A percentile compares a stretch with the other conserved stretches of the same genome.
Evolutionary conservation across 106 monocot genomes (phyloP).

Genomic region (Allium fistulosum): DNA sequence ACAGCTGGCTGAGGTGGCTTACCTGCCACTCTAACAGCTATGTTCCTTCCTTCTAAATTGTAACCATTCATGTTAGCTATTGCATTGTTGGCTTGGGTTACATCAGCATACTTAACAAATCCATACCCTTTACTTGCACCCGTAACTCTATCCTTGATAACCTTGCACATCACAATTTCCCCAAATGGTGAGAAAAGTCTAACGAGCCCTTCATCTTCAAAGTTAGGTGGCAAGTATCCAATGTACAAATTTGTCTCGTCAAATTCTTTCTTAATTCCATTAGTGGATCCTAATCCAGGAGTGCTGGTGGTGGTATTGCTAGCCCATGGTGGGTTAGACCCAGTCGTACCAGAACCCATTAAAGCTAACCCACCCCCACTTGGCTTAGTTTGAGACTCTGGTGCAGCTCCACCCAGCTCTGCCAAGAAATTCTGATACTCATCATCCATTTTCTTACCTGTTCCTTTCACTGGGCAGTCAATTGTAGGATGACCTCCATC

Average conservation of each 20-base stretch:
- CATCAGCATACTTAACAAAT: conserved; percentile 91
- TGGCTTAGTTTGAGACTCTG: conserved; percentile 54
- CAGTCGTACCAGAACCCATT: conserved; percentile 37
- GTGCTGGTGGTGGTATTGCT: not conserved
- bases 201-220: conserved; percentile 78
- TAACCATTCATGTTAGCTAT: conserved; percentile 82
- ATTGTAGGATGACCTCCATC: conserved; percentile 95
- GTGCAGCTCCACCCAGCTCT: conserved; percentile 73
- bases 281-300: conserved; percentile 5
- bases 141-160: conserved; percentile 78
- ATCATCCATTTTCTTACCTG: conserved; percentile 79
- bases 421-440: conserved; percentile 92
- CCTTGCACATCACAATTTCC: conserved; percentile 88
- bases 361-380: conserved; percentile 16
- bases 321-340: conserved; percentile 61
- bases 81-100: conserved; percentile 65
- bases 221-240: conserved; percentile 72
- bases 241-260: conserved; percentile 95
- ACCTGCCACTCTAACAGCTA: conserved; percentile 89
- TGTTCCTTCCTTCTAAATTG: conserved; percentile 67
- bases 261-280: conserved; percentile 68
- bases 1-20: conserved; percentile 76
- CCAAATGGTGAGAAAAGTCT: conserved; percentile 74
- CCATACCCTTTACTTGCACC: conserved; percentile 93
- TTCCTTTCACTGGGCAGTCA: conserved; percentile 88